Evolutionary conservation across 306 rosid species (phyloP).

Genomic region (Vigna hirtella): DNA sequence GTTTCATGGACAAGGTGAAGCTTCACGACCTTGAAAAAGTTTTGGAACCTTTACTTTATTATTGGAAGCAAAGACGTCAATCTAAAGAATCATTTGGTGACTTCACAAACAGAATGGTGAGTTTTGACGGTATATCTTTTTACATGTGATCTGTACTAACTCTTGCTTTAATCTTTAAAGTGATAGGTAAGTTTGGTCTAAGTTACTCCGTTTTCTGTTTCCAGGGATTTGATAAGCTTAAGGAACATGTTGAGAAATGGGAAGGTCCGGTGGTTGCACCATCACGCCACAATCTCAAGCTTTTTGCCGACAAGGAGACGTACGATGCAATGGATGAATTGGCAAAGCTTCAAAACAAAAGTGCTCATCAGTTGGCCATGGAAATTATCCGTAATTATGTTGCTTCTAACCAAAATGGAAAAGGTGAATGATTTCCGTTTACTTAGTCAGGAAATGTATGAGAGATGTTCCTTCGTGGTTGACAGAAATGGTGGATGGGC

Average conservation of each 20-base stretch:
- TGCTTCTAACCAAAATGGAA: constrained; percentile 83
- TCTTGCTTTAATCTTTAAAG: constrained; percentile 24
- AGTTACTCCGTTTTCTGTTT: constrained; percentile 46
- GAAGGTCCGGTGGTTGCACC: constrained; percentile 75
- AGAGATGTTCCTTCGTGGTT: constrained; percentile 37
- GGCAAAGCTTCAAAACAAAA: constrained; percentile 86
- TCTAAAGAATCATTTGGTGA: constrained; percentile 93
- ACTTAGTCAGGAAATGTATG: constrained; percentile 37
- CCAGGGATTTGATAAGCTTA: constrained; percentile 90
- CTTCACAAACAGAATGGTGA: constrained; percentile 82
- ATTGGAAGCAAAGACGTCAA: constrained; percentile 89
- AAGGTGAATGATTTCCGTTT: constrained; percentile 65
- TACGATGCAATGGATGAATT: constrained; percentile 77
- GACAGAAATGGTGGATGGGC: constrained; percentile 35
- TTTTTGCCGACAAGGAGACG: constrained; percentile 88
- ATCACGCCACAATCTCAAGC: constrained; percentile 77
- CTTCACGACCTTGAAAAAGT: constrained; percentile 90
- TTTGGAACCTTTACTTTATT: constrained; percentile 86
- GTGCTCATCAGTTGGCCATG: constrained; percentile 91
- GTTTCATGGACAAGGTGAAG: constrained; percentile 94
- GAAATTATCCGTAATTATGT: constrained; percentile 89
- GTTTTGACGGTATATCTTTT: constrained; percentile 33
- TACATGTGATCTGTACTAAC: not conserved
- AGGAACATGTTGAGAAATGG: constrained; percentile 84
- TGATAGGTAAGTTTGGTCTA: constrained; percentile 19